Base-by-base conservation (phyloP, 768 basidiomycete genomes). In the Hericium rajendrae region DNA sequence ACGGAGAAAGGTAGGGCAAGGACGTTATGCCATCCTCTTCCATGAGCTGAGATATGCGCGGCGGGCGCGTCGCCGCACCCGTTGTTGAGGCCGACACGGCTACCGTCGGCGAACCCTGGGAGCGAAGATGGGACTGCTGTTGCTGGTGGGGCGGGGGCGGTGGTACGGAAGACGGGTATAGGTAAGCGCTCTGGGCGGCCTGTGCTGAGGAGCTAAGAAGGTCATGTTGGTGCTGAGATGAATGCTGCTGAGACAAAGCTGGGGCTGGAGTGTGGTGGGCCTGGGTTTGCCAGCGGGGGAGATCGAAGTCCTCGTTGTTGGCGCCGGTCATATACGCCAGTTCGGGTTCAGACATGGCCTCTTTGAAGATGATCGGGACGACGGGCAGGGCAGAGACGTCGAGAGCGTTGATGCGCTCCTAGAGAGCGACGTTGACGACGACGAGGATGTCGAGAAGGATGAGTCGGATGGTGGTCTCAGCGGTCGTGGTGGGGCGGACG, bases 221-320 rank as follows among this genome's bases (percentile, higher is more conserved):
- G 69, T 78, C 76, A 20, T 46, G 43, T n/a, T 46, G n/a, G 43
- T 46, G 43, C 43, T 46, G 43, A 18, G 20, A 20, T 46, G n/a
- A n/a, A 46, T 18, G 32, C 32, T 32, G 32, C 43, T 46, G 49
- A 26, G 49, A 18, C 15, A 10, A 15, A 26, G 20, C 22, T 22
- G 49, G 28, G 49, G 15, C 24, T 65, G 57, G 60, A 16, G 52
- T 2, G 62, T 73, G 68, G 46, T 70, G 68, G 38, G 72, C 66
- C 67, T 76, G 76, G 13, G 77, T 75, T 62, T 76, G 77, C 78
- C 77, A 80, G 66, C 78, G 78, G 60, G 80, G 78, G 57, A 80
- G 78, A 70, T 88, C 87, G 73, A 88, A 91, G 74, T 81, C 82
- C 76, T 89, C 86, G 83, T 88, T 86, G 83, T 88, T 86, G 66